These are phyloP conservation scores for Kwoniella sp. DNA, from an alignment of 768 basidiomycete genomes.

Conservation along the genomic window DNA sequence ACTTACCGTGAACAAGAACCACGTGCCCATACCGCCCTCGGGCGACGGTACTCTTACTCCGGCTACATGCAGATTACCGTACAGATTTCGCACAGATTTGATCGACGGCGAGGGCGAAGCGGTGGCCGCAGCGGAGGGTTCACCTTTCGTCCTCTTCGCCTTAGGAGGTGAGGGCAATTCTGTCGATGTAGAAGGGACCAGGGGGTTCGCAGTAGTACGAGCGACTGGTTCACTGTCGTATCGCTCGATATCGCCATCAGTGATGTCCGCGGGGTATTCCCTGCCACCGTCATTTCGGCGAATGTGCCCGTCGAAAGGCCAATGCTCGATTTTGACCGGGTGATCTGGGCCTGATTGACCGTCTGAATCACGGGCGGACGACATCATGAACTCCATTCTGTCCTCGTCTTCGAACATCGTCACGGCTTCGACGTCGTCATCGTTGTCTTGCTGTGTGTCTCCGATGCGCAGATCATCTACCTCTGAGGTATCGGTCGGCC, in stretches of 20 bases:
- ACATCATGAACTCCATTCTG: conserved; percentile 6
- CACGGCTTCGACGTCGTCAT: conserved; percentile 11
- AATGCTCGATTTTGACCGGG: too few relatives aligned
- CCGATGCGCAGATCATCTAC: background rate
- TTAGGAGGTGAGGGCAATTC: background rate
- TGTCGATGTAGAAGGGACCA: background rate
- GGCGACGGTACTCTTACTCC: conserved; percentile 39
- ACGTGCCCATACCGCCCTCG: conserved; percentile 42
- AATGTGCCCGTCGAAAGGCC: too few relatives aligned
- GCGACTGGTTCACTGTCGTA: too few relatives aligned
- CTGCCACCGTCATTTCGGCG: too few relatives aligned
- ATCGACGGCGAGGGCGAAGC: background rate
- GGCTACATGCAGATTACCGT: conserved; percentile 44
- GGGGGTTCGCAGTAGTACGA: too few relatives aligned
- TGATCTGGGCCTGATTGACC: background rate
- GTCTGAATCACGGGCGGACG: conserved; percentile 1
- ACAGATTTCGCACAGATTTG: conserved; percentile 38
- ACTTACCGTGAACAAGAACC: conserved; percentile 52
- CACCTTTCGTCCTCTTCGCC: background rate
- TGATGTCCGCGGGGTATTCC: too few relatives aligned
- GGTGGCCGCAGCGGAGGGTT: too few relatives aligned
- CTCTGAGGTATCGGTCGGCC: background rate
- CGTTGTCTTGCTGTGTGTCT: background rate
- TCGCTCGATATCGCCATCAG: too few relatives aligned
- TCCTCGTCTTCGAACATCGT: conserved; percentile 15